These are phyloP conservation scores for Mycena metata DNA, from an alignment of 768 basidiomycete species.

Conservation along the genomic window DNA sequence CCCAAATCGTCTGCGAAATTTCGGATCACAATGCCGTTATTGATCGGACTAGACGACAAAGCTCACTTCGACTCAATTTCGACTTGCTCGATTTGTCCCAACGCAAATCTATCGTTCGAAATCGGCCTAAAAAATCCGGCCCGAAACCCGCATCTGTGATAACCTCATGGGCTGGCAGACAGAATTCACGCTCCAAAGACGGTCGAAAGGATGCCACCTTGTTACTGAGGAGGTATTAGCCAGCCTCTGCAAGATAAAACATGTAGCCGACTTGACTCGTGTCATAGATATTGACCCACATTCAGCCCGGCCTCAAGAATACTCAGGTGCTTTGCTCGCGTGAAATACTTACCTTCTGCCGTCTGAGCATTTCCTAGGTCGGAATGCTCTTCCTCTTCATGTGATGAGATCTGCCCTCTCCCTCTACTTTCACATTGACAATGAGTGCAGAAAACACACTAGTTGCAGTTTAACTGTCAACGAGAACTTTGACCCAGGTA, in stretches of 20 bases:
- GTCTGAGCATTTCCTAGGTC: conserved; percentile 57
- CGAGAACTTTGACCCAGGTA: conserved; percentile 90
- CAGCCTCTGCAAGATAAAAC: too few relatives aligned
- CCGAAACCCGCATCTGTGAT: too few relatives aligned
- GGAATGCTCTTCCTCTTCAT: conserved; percentile 94
- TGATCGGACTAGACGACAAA: neutral
- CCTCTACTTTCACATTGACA: conserved; percentile 8
- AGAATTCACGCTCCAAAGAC: conserved; percentile 74
- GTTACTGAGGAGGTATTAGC: conserved; percentile 78
- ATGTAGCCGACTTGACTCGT: too few relatives aligned
- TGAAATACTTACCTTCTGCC: neutral
- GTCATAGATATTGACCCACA: conserved; percentile 55
- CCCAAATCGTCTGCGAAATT: too few relatives aligned
- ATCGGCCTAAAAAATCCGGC: too few relatives aligned
- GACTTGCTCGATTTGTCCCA: too few relatives aligned
- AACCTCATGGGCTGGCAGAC: conserved; percentile 89
- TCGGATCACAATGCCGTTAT: neutral
- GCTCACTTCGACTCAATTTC: too few relatives aligned
- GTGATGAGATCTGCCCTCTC: conserved; percentile 55
- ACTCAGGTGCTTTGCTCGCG: conserved; percentile 53
- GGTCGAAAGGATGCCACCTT: conserved; percentile 81
- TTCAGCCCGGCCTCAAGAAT: conserved; percentile 75
- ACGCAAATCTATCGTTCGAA: too few relatives aligned
- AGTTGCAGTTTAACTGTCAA: conserved; percentile 87
- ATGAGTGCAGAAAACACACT: conserved; percentile 66